phyloP scores from a whole-genome alignment of 768 basidiomycete genomes.

The Phylloporus sp. region DNA sequence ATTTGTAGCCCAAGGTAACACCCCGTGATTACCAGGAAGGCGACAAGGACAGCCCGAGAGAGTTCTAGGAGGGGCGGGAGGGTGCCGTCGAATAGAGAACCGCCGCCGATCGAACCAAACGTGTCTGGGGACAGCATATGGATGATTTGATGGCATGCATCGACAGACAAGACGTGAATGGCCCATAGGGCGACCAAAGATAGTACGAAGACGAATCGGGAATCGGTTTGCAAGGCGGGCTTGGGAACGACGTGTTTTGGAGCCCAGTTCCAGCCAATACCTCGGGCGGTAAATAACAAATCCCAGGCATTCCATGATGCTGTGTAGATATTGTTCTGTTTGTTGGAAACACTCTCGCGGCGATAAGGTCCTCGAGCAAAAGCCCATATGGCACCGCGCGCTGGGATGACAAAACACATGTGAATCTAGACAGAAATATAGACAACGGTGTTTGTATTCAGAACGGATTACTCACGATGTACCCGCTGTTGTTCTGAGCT shows the following conservation, averaged over 20 bases:
- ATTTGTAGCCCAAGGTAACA: slow-evolving; percentile 44
- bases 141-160: slow-evolving; percentile 6
- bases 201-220: slow-evolving; percentile 11
- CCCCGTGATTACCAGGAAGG: slow-evolving; percentile 30
- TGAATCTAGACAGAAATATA: slow-evolving; percentile 4
- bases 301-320: slow-evolving; percentile 27
- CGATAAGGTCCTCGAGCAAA: slow-evolving; percentile 9
- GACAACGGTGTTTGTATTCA: neutral
- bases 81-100: slow-evolving; percentile 31
- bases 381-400: slow-evolving; percentile 18
- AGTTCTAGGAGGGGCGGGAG: slow-evolving; percentile 30
- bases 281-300: slow-evolving; percentile 18
- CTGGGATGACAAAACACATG: slow-evolving; percentile 8
- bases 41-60: slow-evolving; percentile 39
- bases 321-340: neutral
- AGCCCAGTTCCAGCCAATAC: slow-evolving; percentile 27
- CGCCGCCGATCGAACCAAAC: slow-evolving; percentile 36
- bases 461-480: slow-evolving; percentile 17
- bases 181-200: neutral
- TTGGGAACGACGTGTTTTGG: slow-evolving; percentile 13
- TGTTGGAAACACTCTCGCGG: neutral
- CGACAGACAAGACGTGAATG: slow-evolving; percentile 8
- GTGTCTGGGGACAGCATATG: slow-evolving; percentile 35
- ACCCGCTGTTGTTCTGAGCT: slow-evolving; percentile 7
- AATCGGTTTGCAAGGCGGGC: slow-evolving; percentile 5